Evolutionary conservation across 331 rosid species (phyloP), one percentile per base, ranked within the genome.

Genomic region (Stylosanthes scabra): DNA sequence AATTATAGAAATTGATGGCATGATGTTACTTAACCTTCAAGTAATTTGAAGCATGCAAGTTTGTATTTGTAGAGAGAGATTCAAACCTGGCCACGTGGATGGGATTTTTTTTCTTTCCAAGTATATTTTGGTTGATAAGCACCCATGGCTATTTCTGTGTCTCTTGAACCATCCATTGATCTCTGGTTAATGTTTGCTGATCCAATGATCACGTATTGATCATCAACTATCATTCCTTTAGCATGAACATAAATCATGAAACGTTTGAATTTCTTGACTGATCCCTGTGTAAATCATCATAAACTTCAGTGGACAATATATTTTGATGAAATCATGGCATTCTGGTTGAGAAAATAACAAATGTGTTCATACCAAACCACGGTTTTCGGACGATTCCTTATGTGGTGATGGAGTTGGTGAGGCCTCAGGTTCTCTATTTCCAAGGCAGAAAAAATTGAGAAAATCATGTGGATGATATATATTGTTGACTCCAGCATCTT

Each of bases 221-320:
- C 96, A 66, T 90, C 96, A 55, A 88, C 89, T 62, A 90, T 62
- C 91, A 90, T 90, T 68, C 93, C 96, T 81, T 90, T 90, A n/a
- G 96, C 86, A 49, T 90, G 96, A 42, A 90, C 93, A 59, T 88
- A 90, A 28, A 90, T 82, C 91, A 90, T 90, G 73, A 88, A 90
- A 29, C 96, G 88, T 20, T 84, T 77, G 64, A 29, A 81, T 77
- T 88, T 90, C 28, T 63, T 90, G 7, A 64, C 83, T 34, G 86
- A 63, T 55, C 66, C 83, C 89, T 90, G 85, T 72, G 40, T 61
- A 27, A 69, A 68, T 31, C 37, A 31, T 31, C 37, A 31, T 31
- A 31, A 31, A 31, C 37, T 31, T 31, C 5, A 57, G 57, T 6
- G 34, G 6, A 45, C 52, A 11, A 39, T 41, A 41, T 9, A 41